A percentile compares a stretch with the other conserved stretches of the same genome.
Conservation (phyloP, 2,329 filamentous ascomycete genomes). For the Amphichorda felina region DNA sequence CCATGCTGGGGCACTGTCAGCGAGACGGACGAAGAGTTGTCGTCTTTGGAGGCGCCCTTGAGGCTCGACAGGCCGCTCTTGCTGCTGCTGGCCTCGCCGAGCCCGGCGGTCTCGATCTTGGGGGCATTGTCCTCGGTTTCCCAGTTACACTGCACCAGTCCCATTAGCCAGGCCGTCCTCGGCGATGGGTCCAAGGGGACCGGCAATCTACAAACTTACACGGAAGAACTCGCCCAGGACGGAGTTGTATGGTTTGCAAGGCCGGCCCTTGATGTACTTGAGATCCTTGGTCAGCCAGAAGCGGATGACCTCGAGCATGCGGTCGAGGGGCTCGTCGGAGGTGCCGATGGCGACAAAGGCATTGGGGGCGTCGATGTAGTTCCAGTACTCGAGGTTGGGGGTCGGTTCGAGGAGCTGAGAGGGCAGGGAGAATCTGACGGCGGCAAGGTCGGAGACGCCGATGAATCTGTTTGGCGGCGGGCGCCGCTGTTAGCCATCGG, state of each 20-base stretch:
- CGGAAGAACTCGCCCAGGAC: conserved; percentile 95
- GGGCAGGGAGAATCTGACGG: conserved; percentile 90
- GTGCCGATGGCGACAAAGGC: conserved; percentile 77
- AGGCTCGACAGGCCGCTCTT: conserved; percentile 2
- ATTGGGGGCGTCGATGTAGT: conserved; percentile 90
- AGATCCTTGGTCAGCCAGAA: conserved; percentile 99
- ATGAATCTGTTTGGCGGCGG: conserved; percentile 60
- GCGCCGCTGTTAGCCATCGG: background rate
- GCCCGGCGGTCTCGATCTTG: conserved; percentile 40
- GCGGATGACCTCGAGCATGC: conserved; percentile 86
- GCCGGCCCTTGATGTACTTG: conserved; percentile 97
- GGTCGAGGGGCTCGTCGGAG: conserved; percentile 80
- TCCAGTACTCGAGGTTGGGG: conserved; percentile 98
- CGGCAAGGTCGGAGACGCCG: conserved; percentile 87
- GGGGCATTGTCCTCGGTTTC: conserved; percentile 73
- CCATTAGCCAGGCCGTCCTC: too few species aligned
- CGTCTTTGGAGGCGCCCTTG: conserved; percentile 29
- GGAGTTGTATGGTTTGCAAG: conserved; percentile 98
- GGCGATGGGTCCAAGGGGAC: too few species aligned
- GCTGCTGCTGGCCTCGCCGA: conserved; percentile 12
- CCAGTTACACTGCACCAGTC: conserved; percentile 70
- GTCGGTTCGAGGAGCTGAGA: conserved; percentile 92
- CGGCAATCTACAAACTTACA: too few species aligned
- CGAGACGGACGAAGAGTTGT: conserved; percentile 34
- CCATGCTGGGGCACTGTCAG: conserved; percentile 38